Evolutionary conservation across 2,329 filamentous ascomycete genomes (phyloP), one percentile per base, ranked within the genome.

Genomic region (Aureobasidium zeae): DNA sequence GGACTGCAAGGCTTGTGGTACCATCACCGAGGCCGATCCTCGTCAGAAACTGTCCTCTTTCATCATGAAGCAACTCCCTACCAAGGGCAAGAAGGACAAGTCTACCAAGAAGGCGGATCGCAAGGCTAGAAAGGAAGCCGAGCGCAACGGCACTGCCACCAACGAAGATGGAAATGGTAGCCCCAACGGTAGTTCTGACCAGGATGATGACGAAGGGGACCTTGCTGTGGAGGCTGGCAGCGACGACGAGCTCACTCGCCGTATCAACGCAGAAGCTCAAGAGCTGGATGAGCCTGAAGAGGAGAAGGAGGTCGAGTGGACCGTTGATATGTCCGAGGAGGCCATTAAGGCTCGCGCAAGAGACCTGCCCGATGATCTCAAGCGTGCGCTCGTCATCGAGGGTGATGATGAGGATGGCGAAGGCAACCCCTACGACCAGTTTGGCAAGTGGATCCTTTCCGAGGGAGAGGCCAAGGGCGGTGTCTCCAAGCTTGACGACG

Each of bases 1-100:
- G 54, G 91, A 98, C 70, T 98, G 91, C 82, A 98, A 98, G 72
- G 91, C 91, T 51, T 98, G 91, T 62, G 91, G 91, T 62, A 84
- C 94, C 68, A 87, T 86, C 60, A 83, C 83, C 53, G 82, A 91
- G 51, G 89, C 94, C 45, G 89, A 96, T 59, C 74, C 88, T 53
- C 86, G 88, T 61, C 79, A 94, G 65, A 98, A 98, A 76, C 81
- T 98, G 53, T 93, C 85, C 66, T 85, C 86, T 51, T 98, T 94
- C 73, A 95, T 98, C 63, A 70, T 96, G 63, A 96, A 96, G 77
- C 93, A 91, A 63, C 81, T 86, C 65, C 82, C 86, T 56, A 94
- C 94, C 73, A 86, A 86, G 67, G 77, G 78, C 57, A 95, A 95
- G 77, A 94, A 94, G 70, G 86, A 95, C 73, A 96, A 94, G 75